Percentiles rank a stretch among this genome's conserved stretches.
Evolutionary conservation across 148 eudicot species (phyloP).

Genomic region (Euryodendron excelsum): DNA sequence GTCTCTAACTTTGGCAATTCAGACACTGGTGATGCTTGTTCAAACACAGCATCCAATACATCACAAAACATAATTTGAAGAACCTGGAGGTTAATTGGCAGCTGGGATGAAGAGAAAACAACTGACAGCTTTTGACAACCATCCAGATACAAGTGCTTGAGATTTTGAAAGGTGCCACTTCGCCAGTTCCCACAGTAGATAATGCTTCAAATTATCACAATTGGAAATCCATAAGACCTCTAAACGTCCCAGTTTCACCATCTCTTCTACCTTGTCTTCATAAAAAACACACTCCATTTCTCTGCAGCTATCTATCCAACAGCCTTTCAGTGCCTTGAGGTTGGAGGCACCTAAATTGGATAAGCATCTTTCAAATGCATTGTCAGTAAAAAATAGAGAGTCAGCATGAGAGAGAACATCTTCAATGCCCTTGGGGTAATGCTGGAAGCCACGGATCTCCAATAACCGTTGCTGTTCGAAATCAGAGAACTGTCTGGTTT

Average conservation of each 20-base stretch:
- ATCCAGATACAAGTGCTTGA: slow-evolving; percentile 26
- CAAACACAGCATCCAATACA: slow-evolving; percentile 13
- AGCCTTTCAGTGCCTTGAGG: slow-evolving; percentile 22
- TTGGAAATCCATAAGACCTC: slow-evolving; percentile 27
- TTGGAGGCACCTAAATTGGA: slow-evolving; percentile 15
- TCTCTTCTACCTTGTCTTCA: background rate
- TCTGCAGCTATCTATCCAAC: slow-evolving; percentile 39
- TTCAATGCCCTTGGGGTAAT: slow-evolving; percentile 19
- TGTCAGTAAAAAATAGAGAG: slow-evolving; percentile 17
- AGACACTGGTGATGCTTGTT: background rate
- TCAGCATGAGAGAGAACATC: slow-evolving; percentile 9
- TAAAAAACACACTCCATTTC: slow-evolving; percentile 18
- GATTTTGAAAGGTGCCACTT: slow-evolving; percentile 9
- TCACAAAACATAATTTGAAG: slow-evolving; percentile 30
- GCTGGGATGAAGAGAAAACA: slow-evolving; percentile 14
- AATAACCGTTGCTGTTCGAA: slow-evolving; percentile 6
- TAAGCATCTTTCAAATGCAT: slow-evolving; percentile 2
- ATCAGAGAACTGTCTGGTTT: slow-evolving; percentile 8
- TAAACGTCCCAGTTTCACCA: slow-evolving; percentile 2
- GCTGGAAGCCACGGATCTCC: slow-evolving; percentile 24
- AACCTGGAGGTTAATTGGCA: slow-evolving; percentile 18
- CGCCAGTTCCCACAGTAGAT: background rate
- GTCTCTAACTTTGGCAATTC: slow-evolving; percentile 9
- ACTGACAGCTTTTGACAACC: slow-evolving; percentile 24
- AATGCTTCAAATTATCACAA: slow-evolving; percentile 6